Conservation (phyloP, 306 rosid genomes). For the Cotoneaster glaucophyllus region DNA sequence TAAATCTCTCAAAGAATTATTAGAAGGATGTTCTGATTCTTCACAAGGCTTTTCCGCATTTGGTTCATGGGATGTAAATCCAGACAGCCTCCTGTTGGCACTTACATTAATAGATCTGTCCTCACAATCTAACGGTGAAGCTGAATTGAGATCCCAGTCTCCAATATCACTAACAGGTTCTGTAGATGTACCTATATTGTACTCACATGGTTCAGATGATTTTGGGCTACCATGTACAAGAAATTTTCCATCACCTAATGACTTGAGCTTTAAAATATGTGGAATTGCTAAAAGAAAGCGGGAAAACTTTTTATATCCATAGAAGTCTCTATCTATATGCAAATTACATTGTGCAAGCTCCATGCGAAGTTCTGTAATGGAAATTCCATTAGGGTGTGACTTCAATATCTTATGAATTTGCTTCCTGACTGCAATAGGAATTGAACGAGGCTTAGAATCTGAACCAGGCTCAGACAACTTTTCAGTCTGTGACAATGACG, state of each 20-base stretch:
- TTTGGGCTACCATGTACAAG: constrained; percentile 11
- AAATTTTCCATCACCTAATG: constrained; percentile 22
- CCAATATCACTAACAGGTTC: constrained; percentile 13
- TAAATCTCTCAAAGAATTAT: constrained; percentile 9
- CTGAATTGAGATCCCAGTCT: constrained; percentile 10
- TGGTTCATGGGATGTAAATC: constrained; percentile 15
- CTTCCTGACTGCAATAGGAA: constrained; percentile 34
- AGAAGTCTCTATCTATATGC: constrained; percentile 32
- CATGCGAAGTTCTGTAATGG: constrained; percentile 31
- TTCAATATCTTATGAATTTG: constrained; percentile 33
- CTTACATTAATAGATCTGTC: constrained; percentile 13
- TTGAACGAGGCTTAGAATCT: constrained; percentile 21
- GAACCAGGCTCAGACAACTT: constrained; percentile 26
- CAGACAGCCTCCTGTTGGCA: constrained; percentile 11
- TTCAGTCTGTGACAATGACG: constrained; percentile 18
- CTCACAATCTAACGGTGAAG: constrained; percentile 25
- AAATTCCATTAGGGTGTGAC: constrained; percentile 53
- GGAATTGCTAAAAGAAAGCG: constrained; percentile 48
- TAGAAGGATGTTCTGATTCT: constrained; percentile 19
- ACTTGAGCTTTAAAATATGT: constrained; percentile 27
- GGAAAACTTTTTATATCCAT: constrained; percentile 44
- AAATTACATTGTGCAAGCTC: constrained; percentile 31
- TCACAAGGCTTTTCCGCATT: constrained; percentile 5
- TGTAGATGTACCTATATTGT: constrained; percentile 12
- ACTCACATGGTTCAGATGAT: constrained; percentile 15